These are phyloP conservation scores for Lactarius trivialis DNA, from an alignment of 768 basidiomycete genomes.

Conservation along the genomic window DNA sequence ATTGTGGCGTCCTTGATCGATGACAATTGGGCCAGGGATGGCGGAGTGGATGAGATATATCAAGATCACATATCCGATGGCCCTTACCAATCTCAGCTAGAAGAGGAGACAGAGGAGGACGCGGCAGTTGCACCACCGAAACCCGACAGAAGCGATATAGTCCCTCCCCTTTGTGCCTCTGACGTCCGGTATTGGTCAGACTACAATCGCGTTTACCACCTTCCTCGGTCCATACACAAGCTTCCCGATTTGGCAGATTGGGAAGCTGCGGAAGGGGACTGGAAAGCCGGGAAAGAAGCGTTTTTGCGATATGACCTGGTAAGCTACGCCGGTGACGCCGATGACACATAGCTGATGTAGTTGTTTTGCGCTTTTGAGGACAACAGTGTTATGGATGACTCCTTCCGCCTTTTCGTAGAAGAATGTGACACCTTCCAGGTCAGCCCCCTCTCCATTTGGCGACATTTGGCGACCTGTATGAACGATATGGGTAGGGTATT, in stretches of 20 bases:
- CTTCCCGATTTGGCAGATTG: conserved; percentile 53
- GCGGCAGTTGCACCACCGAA: conserved; percentile 1
- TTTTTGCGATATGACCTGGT: conserved; percentile 56
- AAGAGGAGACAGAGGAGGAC: conserved; percentile 28
- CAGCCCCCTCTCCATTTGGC: neutral
- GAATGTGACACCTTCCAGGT: conserved; percentile 75
- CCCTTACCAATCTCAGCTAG: conserved; percentile 45
- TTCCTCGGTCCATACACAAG: conserved; percentile 58
- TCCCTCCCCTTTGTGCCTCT: conserved; percentile 19
- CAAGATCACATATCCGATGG: conserved; percentile 50
- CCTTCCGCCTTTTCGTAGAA: conserved; percentile 61
- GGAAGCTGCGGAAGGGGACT: conserved; percentile 49
- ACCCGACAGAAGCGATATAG: neutral
- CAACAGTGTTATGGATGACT: conserved; percentile 59
- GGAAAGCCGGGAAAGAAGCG: conserved; percentile 45
- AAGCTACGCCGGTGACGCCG: conserved; percentile 11
- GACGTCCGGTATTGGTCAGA: conserved; percentile 62
- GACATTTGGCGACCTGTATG: neutral
- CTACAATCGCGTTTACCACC: conserved; percentile 56
- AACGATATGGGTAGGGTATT: conserved; percentile 44
- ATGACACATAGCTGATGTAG: neutral
- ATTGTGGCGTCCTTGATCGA: neutral
- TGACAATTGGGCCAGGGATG: conserved; percentile 37
- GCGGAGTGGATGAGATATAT: conserved; percentile 41
- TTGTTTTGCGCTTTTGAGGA: conserved; percentile 35